Evolutionary conservation across 768 basidiomycete species (phyloP).

Genomic region (Tulasnella sp.): DNA sequence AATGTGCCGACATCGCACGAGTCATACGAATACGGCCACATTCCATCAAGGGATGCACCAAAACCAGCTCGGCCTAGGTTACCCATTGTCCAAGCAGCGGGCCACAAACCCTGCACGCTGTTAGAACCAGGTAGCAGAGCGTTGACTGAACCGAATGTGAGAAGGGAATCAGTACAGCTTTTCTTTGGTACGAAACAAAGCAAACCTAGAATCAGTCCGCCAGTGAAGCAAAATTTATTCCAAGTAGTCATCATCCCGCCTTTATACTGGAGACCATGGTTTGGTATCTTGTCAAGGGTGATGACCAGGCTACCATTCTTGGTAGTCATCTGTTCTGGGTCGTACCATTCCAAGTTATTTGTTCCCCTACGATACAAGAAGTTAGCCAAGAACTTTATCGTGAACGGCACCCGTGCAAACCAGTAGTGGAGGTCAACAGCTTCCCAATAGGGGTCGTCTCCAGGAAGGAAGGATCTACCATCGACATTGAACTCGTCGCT

Average conservation of each 20-base stretch:
- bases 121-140: slow-evolving; percentile 9
- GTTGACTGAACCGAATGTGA: slow-evolving; percentile 6
- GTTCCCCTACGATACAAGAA: slow-evolving; percentile 23
- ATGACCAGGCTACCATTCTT: slow-evolving; percentile 60
- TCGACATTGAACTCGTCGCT: slow-evolving; percentile 81
- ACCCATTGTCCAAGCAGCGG: slow-evolving; percentile 47
- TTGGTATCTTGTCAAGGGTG: slow-evolving; percentile 48
- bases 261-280: slow-evolving; percentile 61
- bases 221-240: slow-evolving; percentile 96
- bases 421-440: slow-evolving; percentile 47
- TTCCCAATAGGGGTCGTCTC: slow-evolving; percentile 87
- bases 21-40: slow-evolving; percentile 43
- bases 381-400: slow-evolving; percentile 24
- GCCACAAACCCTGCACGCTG: slow-evolving; percentile 14
- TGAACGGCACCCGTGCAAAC: not conserved
- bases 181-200: too few relatives aligned
- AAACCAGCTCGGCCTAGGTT: slow-evolving; percentile 82
- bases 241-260: slow-evolving; percentile 36
- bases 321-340: slow-evolving; percentile 67
- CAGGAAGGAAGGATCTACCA: slow-evolving; percentile 71
- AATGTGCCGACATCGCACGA: slow-evolving; percentile 87
- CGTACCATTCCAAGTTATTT: slow-evolving; percentile 79
- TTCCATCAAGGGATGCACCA: slow-evolving; percentile 75
- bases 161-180: not conserved
- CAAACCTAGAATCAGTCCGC: slow-evolving; percentile 48